phyloP scores from a whole-genome alignment of 2,329 filamentous ascomycete genomes.

The Apiospora hydei region DNA sequence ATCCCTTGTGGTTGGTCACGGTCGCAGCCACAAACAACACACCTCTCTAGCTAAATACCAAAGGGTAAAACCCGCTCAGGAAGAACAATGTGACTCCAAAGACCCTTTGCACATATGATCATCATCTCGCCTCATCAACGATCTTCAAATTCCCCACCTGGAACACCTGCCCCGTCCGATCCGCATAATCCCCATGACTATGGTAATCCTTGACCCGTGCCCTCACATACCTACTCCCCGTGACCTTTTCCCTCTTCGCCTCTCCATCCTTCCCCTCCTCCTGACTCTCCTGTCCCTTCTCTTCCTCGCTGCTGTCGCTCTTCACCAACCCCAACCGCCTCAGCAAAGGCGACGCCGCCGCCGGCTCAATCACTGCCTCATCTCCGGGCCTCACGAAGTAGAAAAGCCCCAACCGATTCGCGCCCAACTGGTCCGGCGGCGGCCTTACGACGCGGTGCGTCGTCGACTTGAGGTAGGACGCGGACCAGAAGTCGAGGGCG shows the following conservation, averaged over 20 bases:
- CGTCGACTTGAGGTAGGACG: slow-evolving; percentile 42
- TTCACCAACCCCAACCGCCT: slow-evolving; percentile 34
- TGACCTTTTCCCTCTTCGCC: slow-evolving; percentile 40
- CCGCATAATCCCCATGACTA: slow-evolving; percentile 46
- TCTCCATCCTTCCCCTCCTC: slow-evolving; percentile 33
- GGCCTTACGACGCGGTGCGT: slow-evolving; percentile 45
- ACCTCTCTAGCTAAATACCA: neutral
- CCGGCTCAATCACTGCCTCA: slow-evolving; percentile 39
- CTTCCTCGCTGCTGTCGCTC: neutral
- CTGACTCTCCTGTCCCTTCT: no score
- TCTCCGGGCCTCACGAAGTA: slow-evolving; percentile 48
- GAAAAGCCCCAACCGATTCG: slow-evolving; percentile 44
- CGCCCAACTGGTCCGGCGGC: slow-evolving; percentile 43
- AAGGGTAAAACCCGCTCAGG: neutral
- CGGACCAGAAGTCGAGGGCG: slow-evolving; percentile 41
- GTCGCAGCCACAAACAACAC: no score
- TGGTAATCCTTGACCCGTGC: slow-evolving; percentile 51
- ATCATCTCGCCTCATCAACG: slow-evolving; percentile 47
- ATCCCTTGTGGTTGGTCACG: neutral
- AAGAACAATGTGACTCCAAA: no score
- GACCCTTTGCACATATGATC: no score
- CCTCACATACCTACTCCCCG: slow-evolving; percentile 49
- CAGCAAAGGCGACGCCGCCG: slow-evolving; percentile 38
- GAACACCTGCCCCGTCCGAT: slow-evolving; percentile 48
- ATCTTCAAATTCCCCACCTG: slow-evolving; percentile 49